Conservation (phyloP, 257 asterid species). For the Primulina huaijiensis region DNA sequence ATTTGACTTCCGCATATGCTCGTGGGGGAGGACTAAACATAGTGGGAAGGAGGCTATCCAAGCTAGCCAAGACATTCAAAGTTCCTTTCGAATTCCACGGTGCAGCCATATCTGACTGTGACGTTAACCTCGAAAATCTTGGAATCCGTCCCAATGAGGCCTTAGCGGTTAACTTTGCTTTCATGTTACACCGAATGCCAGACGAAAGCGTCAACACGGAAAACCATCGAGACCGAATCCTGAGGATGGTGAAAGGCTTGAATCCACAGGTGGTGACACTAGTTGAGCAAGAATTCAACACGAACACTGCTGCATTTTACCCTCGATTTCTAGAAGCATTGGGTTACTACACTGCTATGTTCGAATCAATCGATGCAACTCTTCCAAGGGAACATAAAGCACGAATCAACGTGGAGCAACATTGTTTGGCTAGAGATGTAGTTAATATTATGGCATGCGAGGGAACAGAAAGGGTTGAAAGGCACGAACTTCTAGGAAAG, state of each 20-base stretch:
- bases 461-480: conserved; percentile 72
- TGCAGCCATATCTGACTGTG: conserved; percentile 40
- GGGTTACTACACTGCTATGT: conserved; percentile 76
- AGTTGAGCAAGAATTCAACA: conserved; percentile 82
- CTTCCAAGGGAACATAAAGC: conserved; percentile 64
- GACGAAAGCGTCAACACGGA: conserved; percentile 83
- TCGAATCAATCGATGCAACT: conserved; percentile 72
- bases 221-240: conserved; percentile 62
- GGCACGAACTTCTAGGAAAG: conserved; percentile 75
- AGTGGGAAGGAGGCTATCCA: conserved; percentile 68
- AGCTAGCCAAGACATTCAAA: conserved; percentile 57
- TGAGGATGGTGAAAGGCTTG: conserved; percentile 66
- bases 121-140: conserved; percentile 35
- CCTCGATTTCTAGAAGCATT: conserved; percentile 76
- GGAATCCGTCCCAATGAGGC: conserved; percentile 56
- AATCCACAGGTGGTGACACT: conserved; percentile 80
- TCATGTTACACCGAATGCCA: conserved; percentile 67
- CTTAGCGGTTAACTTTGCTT: conserved; percentile 78
- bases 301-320: conserved; percentile 74
- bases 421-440: conserved; percentile 72
- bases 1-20: conserved; percentile 59
- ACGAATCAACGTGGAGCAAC: conserved; percentile 77
- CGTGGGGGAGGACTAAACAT: conserved; percentile 75
- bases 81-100: conserved; percentile 75
- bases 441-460: conserved; percentile 84